Base-by-base conservation (phyloP, 768 basidiomycete genomes). In the Kondoa subrosea region DNA sequence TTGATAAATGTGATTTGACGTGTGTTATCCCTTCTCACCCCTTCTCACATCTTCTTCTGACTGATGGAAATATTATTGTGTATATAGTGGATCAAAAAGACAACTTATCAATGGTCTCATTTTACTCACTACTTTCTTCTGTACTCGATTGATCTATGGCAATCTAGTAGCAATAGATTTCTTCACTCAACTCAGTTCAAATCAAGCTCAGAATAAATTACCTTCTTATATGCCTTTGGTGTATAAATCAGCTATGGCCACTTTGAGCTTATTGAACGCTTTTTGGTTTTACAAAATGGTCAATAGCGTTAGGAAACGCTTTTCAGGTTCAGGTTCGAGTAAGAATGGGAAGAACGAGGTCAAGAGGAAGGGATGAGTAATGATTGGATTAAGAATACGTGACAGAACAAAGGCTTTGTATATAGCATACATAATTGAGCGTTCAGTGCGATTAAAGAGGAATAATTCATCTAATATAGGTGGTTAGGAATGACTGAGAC, bases 241-340 rank as follows among this genome's bases (percentile, higher is more conserved):
- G 29, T 31, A 17, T n/a, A 17, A 32, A 32, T 27, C 27, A 3
- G 30, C 26, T 3, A 14, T 63, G 61, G 16, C 33, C 29, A 63
- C 30, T 63, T 63, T 63, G 61, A 31, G 16, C 85, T 85, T 60
- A 81, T 80, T 3, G 85, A 63, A 63, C n/a, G 61, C 34, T 3
- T 63, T 31, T 63, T 63, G 61, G 61, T 63, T 63, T n/a, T 15
- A 32, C 27, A 17, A 27, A 8, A 63, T 63, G 61, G 30, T 63
- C 61, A 63, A 63, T 15, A 8, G 12, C 12, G 40, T 50, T 21
- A 50, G 12, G 8, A 50, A 50, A 21, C 40, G 40, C 12, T 50
- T 50, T 50, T 8, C n/a, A n/a, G n/a, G n/a, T n/a, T n/a, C n/a
- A n/a, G n/a, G n/a, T n/a, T n/a, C n/a, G n/a, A n/a, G n/a, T n/a